These are phyloP conservation scores for Corymbia maculata DNA, from an alignment of 345 rosid species.

Conservation along the genomic window DNA sequence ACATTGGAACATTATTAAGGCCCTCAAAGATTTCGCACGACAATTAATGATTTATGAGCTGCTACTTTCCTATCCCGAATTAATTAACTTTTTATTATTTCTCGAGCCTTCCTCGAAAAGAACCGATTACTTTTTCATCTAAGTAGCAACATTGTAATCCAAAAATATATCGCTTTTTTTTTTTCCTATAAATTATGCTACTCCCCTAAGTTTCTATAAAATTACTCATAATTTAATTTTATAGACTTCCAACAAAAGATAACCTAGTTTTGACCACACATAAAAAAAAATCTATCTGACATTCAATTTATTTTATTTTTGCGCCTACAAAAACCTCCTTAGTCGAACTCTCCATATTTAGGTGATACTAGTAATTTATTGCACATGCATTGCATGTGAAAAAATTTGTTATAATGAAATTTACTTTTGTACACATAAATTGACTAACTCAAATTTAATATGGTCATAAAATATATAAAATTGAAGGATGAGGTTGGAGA, in stretches of 20 bases:
- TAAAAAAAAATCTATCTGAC: background rate
- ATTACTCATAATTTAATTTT: too few relatives aligned
- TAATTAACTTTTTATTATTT: too few relatives aligned
- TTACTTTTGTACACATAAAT: too few relatives aligned
- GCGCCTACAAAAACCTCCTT: background rate
- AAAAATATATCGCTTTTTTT: background rate
- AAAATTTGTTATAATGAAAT: too few relatives aligned
- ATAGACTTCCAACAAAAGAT: background rate
- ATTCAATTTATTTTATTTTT: background rate
- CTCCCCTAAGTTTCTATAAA: background rate
- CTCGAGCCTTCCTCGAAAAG: background rate
- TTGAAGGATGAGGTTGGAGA: too few relatives aligned
- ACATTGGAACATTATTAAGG: background rate
- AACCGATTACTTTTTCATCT: background rate
- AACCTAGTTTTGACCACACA: too few relatives aligned
- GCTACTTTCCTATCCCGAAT: background rate
- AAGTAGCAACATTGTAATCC: background rate
- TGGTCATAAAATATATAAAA: too few relatives aligned
- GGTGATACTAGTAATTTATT: background rate
- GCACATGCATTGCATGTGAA: background rate
- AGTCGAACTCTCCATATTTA: background rate
- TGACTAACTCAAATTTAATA: too few relatives aligned
- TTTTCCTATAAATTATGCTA: background rate
- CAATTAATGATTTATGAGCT: background rate
- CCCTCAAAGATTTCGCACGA: background rate